phyloP scores from a whole-genome alignment of 2,329 filamentous ascomycete species.

The Aspergillus tubingensis region DNA sequence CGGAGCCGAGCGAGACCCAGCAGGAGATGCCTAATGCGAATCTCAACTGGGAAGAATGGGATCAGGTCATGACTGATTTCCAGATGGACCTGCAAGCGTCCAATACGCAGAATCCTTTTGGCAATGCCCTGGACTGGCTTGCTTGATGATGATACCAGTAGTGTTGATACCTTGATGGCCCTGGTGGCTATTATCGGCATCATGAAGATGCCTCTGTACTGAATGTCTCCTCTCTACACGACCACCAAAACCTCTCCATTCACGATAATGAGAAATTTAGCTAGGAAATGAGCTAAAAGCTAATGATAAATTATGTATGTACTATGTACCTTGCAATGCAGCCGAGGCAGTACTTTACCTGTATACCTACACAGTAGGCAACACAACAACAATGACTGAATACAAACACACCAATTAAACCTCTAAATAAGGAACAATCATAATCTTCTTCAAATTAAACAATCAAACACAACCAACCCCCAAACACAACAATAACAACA shows the following conservation, averaged over 20 bases:
- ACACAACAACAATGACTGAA: no score
- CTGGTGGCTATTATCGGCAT: neutral
- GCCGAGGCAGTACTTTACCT: no score
- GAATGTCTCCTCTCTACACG: neutral
- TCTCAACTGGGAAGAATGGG: slow-evolving; percentile 39
- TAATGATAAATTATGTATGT: no score
- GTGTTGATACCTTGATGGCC: neutral
- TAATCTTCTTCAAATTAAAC: no score
- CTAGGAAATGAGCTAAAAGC: no score
- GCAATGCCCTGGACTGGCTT: slow-evolving; percentile 34
- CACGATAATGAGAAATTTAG: neutral
- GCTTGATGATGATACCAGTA: slow-evolving; percentile 17
- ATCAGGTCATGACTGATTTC: slow-evolving; percentile 43
- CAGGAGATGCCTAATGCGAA: slow-evolving; percentile 20
- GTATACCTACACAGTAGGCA: no score
- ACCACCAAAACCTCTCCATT: neutral
- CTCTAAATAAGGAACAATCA: no score
- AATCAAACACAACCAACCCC: no score
- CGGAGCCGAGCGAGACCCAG: slow-evolving; percentile 11
- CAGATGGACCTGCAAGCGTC: slow-evolving; percentile 38
- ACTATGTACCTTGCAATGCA: no score
- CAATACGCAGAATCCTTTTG: slow-evolving; percentile 19
- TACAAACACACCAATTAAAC: no score
- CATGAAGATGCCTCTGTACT: neutral
- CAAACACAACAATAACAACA: no score